Conservation (phyloP, 2,329 filamentous ascomycete species). For the Phaeosphaeriaceae sp. region DNA sequence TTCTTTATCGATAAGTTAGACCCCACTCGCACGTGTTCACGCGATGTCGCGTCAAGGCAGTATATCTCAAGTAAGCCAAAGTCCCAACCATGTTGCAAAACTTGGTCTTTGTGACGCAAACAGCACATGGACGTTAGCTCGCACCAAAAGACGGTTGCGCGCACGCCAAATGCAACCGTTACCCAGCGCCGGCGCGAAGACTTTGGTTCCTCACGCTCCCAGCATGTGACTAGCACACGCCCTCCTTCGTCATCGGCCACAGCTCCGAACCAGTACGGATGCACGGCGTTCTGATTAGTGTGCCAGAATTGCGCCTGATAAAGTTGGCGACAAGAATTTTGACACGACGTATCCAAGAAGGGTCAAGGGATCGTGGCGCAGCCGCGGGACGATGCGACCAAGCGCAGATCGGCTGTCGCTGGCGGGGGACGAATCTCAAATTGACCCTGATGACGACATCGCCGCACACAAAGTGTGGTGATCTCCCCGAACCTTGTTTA, state of each 20-base stretch:
- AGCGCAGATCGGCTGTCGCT: neutral
- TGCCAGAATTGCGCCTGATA: neutral
- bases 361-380: slow-evolving; percentile 2
- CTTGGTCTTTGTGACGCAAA: neutral
- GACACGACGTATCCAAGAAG: neutral
- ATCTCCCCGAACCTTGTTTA: slow-evolving; percentile 10
- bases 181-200: neutral
- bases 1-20: slow-evolving; percentile 5
- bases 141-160: no score
- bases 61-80: no score
- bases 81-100: no score
- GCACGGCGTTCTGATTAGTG: neutral
- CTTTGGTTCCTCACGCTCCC: neutral
- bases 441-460: slow-evolving; percentile 1
- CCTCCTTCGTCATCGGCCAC: neutral
- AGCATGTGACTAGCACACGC: neutral
- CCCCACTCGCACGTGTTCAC: neutral
- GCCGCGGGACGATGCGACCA: neutral
- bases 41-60: neutral
- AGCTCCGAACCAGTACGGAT: neutral
- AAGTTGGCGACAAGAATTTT: neutral
- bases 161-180: neutral
- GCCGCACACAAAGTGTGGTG: neutral
- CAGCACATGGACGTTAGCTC: neutral
- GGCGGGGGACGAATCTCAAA: neutral